A percentile compares a stretch with the other conserved stretches of the same genome.
These are phyloP conservation scores for Quercus dentata DNA, from an alignment of 306 rosid species.

Conservation along the genomic window DNA sequence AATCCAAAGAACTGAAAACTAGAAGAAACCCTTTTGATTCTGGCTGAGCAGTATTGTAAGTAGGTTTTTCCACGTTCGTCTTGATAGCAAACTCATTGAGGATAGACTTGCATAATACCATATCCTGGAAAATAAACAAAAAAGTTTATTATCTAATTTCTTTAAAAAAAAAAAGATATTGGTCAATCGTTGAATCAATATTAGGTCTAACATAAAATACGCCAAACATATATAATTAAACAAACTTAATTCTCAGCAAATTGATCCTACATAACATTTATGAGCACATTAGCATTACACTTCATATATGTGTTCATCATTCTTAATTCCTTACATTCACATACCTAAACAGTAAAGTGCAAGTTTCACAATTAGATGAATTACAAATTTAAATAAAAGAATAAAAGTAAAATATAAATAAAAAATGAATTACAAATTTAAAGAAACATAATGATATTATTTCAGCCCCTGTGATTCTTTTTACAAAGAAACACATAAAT, in stretches of 20 bases:
- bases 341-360: no score
- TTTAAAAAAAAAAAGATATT: not conserved
- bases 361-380: no score
- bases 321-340: not conserved
- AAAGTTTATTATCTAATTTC: not conserved
- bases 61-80: constrained; percentile 32
- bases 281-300: not conserved
- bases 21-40: constrained; percentile 20
- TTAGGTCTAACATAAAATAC: no score
- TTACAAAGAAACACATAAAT: no score
- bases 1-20: constrained; percentile 35
- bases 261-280: not conserved
- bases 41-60: constrained; percentile 27
- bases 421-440: no score
- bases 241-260: no score
- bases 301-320: not conserved
- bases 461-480: no score
- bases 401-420: no score
- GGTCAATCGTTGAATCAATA: no score
- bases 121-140: constrained; percentile 26
- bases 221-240: no score
- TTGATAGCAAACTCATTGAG: constrained; percentile 53
- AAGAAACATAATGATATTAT: no score
- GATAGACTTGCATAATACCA: constrained; percentile 39
- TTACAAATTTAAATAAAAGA: no score